Conservation (phyloP, 225 moss, liverwort and hornwort genomes). For the Bryum argenteum region DNA sequence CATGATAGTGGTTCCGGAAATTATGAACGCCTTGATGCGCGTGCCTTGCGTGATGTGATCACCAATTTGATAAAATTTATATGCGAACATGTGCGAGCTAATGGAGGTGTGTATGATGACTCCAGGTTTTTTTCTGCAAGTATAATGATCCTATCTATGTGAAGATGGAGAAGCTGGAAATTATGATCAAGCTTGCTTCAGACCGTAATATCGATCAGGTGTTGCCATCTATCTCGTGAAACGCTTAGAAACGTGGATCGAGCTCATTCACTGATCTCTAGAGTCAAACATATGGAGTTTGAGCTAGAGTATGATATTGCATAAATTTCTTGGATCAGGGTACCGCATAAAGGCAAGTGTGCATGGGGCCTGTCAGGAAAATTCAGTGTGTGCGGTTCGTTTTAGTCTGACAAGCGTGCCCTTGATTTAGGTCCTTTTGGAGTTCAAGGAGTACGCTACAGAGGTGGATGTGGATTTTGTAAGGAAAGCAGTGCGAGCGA, state of each 20-base stretch:
- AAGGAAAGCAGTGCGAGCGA: slow-evolving; percentile 96
- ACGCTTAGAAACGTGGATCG: background rate
- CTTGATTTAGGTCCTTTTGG: slow-evolving; percentile 77
- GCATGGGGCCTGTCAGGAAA: too few relatives aligned
- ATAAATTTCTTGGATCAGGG: background rate
- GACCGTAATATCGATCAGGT: slow-evolving; percentile 99
- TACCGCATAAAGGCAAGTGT: background rate
- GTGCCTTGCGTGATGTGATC: background rate
- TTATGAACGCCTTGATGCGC: slow-evolving; percentile 9
- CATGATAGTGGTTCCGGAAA: slow-evolving; percentile 2
- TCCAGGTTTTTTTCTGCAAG: slow-evolving; percentile 97
- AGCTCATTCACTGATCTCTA: background rate
- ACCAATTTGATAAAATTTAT: background rate
- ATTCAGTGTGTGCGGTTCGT: slow-evolving; percentile 7
- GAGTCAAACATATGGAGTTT: too few relatives aligned
- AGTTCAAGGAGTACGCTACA: slow-evolving; percentile 99
- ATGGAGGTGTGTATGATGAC: slow-evolving; percentile 14
- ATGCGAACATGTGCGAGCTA: background rate
- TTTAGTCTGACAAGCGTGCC: slow-evolving; percentile 16
- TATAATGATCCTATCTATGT: slow-evolving; percentile 99
- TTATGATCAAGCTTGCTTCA: slow-evolving; percentile 98
- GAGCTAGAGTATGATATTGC: background rate
- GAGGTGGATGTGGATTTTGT: slow-evolving; percentile 99
- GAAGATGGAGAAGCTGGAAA: slow-evolving; percentile 99
- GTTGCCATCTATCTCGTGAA: slow-evolving; percentile 19